phyloP scores from a whole-genome alignment of 1,284 basidiomycete species.

The Polyporus tsugae region DNA sequence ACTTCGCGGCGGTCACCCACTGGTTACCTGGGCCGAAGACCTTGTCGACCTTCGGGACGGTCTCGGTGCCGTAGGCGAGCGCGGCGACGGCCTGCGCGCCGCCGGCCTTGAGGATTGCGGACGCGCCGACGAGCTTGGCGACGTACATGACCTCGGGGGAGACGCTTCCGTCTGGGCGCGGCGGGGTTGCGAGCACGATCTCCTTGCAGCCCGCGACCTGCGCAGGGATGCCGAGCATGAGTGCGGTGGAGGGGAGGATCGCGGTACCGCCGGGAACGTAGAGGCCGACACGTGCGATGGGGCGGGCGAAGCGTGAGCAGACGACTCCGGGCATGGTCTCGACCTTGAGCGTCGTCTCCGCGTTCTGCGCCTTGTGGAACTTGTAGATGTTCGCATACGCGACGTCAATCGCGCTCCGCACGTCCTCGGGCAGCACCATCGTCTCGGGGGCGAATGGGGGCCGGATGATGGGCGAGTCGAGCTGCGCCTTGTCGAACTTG shows the following conservation, averaged over 20 bases:
- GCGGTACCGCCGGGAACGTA: slow-evolving; percentile 99
- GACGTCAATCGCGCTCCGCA: slow-evolving; percentile 87
- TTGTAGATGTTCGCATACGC: slow-evolving; percentile 94
- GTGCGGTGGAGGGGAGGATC: slow-evolving; percentile 93
- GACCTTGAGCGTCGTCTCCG: slow-evolving; percentile 78
- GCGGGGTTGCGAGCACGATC: slow-evolving; percentile 95
- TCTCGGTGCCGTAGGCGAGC: slow-evolving; percentile 95
- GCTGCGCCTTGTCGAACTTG: slow-evolving; percentile 88
- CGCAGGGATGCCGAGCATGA: slow-evolving; percentile 98
- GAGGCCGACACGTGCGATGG: slow-evolving; percentile 94
- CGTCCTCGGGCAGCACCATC: slow-evolving; percentile 67
- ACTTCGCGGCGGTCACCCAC: slow-evolving; percentile 99
- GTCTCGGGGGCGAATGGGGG: slow-evolving; percentile 72
- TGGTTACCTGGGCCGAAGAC: slow-evolving; percentile 99
- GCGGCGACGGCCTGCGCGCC: slow-evolving; percentile 98
- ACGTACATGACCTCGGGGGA: slow-evolving; percentile 97
- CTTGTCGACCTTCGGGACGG: slow-evolving; percentile 99
- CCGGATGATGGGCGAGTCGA: slow-evolving; percentile 68
- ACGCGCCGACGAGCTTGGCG: slow-evolving; percentile 87
- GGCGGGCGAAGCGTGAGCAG: slow-evolving; percentile 92
- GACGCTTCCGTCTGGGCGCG: slow-evolving; percentile 88
- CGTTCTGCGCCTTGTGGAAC: slow-evolving; percentile 90
- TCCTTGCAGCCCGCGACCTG: slow-evolving; percentile 96
- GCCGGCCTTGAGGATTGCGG: slow-evolving; percentile 91
- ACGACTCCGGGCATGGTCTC: slow-evolving; percentile 99